Evolutionary conservation across 805 yeast species (phyloP), one percentile per base, ranked within the genome.

Genomic region (Saccharomycopsis sp.): DNA sequence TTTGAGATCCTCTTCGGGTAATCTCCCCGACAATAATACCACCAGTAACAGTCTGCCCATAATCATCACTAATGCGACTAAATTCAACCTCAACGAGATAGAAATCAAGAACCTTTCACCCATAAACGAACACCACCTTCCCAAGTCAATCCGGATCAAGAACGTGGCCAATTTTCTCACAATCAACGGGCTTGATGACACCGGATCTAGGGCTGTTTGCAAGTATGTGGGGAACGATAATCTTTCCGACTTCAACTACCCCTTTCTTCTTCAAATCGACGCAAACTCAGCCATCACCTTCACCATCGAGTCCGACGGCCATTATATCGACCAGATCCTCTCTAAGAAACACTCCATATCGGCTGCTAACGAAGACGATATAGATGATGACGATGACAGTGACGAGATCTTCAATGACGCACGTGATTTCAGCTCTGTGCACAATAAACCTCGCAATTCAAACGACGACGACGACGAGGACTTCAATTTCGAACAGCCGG

Each of bases 251-350:
- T 59, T 57, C 51, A 15, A 49, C n/a, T 59, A 38, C 35, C 60
- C 60, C 7, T 59, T 59, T 41, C 42, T 59, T 34, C n/a, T 59
- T 14, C 56, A 57, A 34, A 5, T 59, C 20, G 41, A 38, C 23
- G 2, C 50, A 2, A 34, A 35, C 17, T 49, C 59, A 7, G 17
- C 15, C 15, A 53, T 60, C 20, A 44, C 50, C 17, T 60, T 60
- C 24, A 60, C 58, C 1, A 54, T 60, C 12, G 60, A 60, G 35
- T 22, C 59, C n/a, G 60, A 60, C 35, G 60, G 56, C 14, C 49
- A 57, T 15, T 60, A 57, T 23, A 60, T 60, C 22, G 54, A 58
- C n/a, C 50, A 57, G 47, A 57, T 58, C 19, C 53, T 42, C 15
- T 20, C 14, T 7, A 54, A 58, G 47, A 50, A 22, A 15, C 29